Evolutionary conservation across 352 stramenopile genomes (phyloP), one percentile per base, ranked within the genome.

Genomic region (Globisporangium nunn): DNA sequence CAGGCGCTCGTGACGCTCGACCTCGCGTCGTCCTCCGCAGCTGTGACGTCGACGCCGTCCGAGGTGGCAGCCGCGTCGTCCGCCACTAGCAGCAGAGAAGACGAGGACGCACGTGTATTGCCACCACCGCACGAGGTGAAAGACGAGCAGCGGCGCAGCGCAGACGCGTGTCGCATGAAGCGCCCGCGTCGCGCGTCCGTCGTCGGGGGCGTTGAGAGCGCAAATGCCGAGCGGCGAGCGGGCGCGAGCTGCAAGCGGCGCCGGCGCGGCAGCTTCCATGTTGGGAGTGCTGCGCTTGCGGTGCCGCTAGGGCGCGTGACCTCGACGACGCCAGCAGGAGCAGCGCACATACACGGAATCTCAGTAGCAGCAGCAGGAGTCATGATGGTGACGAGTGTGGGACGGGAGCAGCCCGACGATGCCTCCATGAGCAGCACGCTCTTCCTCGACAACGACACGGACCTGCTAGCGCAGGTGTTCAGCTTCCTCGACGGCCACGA

Each of bases 1-100:
- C 81, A 91, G 56, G 68, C 78, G 29, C 71, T 91, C 28, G 78
- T 91, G 58, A 88, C 80, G 17, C 69, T 78, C 43, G 50, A 58
- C 33, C 44, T 63, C 14, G 30, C 46, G 23, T 45, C 43, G 5
- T 18, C 43, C 3, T 11, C 52, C 3, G 10, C 52, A 23, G 23
- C 23, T 23, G 23, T 23, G 15, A 28, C 50, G 35, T 11, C 37
- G 11, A 10, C 33, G 4, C 2, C 11, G 31, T 11, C 29, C 14
- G 15, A 15, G 18, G 12, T 4, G 17, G 39, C 17, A 48, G 12
- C 43, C n/a, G n/a, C 31, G 37, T 29, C 3, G 4, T 29, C 6
- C 45, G 37, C 4, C 4, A 35, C 31, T 4, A 7, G 4, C 31
- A 4, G 31, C 31, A 35, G 31, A 35, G 31, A 35, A 35, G 31